Evolutionary conservation across 2,329 filamentous ascomycete genomes (phyloP).

Genomic region (Cladosporium sp.): DNA sequence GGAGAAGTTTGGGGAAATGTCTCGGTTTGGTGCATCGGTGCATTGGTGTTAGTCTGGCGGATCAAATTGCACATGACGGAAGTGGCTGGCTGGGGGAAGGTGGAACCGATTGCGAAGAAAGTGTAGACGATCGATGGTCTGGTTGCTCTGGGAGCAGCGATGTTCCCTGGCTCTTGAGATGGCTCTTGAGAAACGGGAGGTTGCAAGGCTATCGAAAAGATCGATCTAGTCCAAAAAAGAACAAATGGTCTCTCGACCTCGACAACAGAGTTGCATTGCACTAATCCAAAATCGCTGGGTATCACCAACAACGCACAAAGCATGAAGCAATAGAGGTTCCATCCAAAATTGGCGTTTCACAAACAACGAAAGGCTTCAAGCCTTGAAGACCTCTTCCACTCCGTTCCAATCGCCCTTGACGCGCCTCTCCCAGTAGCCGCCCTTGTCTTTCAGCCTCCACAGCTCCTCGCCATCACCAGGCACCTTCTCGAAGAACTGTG

Average conservation of each 20-base stretch:
- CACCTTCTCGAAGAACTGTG: conserved; percentile 81
- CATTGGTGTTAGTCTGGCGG: too few species aligned
- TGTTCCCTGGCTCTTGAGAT: too few species aligned
- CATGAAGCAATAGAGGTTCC: background rate
- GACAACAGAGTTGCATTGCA: background rate
- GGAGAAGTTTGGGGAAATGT: conserved; percentile 8
- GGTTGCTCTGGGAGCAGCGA: background rate
- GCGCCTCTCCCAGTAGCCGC: conserved; percentile 92
- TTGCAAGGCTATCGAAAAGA: background rate
- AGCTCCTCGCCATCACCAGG: conserved; percentile 45
- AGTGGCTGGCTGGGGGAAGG: background rate
- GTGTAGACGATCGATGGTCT: background rate
- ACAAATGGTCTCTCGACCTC: background rate
- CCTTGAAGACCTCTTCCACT: conserved; percentile 56
- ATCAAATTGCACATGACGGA: background rate
- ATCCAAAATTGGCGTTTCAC: background rate
- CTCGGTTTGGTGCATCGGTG: background rate
- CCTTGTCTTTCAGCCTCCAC: conserved; percentile 70
- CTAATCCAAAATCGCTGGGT: conserved; percentile 12
- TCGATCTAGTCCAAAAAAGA: background rate
- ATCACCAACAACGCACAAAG: conserved; percentile 17
- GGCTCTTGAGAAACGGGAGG: background rate
- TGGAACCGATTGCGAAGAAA: background rate
- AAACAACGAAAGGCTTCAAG: conserved; percentile 24
- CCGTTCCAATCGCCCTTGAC: conserved; percentile 65